These are phyloP conservation scores for Capsicum pubescens DNA, from an alignment of 257 asterid species.

Conservation along the genomic window DNA sequence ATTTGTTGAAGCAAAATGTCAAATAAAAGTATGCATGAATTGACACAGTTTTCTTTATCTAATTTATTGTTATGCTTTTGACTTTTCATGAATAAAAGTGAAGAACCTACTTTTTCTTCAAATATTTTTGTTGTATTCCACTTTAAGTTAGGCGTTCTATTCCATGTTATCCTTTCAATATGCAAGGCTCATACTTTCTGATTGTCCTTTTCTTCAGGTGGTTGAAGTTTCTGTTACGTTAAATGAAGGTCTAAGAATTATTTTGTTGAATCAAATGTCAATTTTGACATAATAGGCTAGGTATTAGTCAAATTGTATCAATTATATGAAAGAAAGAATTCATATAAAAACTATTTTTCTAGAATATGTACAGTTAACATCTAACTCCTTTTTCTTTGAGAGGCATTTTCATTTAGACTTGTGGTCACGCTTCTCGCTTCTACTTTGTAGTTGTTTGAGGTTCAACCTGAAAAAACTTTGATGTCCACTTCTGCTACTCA, in stretches of 20 bases:
- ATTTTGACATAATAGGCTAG: constrained; percentile 68
- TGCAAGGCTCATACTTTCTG: constrained; percentile 19
- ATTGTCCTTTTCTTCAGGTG: constrained; percentile 37
- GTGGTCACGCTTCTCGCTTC: neutral
- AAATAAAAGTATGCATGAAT: constrained; percentile 62
- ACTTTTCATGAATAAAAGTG: neutral
- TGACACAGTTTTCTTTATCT: neutral
- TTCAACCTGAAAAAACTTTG: constrained; percentile 70
- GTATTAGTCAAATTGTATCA: constrained; percentile 34
- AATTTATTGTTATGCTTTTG: neutral
- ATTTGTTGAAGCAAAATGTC: constrained; percentile 87
- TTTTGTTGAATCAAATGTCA: constrained; percentile 57
- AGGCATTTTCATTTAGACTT: neutral
- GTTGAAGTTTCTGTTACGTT: constrained; percentile 59
- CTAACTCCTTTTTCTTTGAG: constrained; percentile 1
- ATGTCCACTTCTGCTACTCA: constrained; percentile 79
- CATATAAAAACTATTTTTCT: neutral
- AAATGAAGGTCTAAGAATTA: constrained; percentile 63
- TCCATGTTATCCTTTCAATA: constrained; percentile 15
- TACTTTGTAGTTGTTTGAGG: constrained; percentile 68
- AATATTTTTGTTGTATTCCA: constrained; percentile 3
- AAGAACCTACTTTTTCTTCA: neutral
- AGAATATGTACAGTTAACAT: neutral
- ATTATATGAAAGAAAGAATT: neutral
- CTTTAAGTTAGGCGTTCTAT: constrained; percentile 9